Evolutionary conservation across 495 filamentous ascomycete species (phyloP).

Genomic region (Penicillium egyptiacum): DNA sequence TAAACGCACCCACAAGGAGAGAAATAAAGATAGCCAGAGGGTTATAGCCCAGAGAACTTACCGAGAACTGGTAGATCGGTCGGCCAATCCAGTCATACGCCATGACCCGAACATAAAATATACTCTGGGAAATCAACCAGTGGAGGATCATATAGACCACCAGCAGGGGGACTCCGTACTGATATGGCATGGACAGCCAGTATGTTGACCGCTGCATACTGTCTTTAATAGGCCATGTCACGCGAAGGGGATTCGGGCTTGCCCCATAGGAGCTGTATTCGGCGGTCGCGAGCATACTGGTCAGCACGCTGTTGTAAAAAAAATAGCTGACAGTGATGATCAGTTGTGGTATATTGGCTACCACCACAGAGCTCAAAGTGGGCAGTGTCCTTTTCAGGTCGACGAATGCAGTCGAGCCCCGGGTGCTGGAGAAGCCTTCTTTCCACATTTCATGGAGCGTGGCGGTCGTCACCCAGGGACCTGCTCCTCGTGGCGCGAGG

Average conservation of each 20-base stretch:
- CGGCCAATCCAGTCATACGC: constrained; percentile 7
- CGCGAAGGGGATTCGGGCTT: constrained; percentile 40
- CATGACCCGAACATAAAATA: constrained; percentile 34
- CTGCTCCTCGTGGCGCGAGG: no score
- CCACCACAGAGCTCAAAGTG: not conserved
- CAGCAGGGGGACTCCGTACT: constrained; percentile 37
- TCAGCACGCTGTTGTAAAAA: constrained; percentile 40
- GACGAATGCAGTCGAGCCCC: no score
- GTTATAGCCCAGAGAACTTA: constrained; percentile 29
- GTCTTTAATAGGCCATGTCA: constrained; percentile 40
- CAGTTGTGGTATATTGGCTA: constrained; percentile 47
- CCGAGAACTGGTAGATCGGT: not conserved
- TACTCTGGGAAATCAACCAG: constrained; percentile 44
- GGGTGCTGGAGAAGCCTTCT: no score
- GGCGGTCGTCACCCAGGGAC: no score
- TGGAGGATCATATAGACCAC: constrained; percentile 31
- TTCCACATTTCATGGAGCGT: no score
- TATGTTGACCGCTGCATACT: constrained; percentile 44
- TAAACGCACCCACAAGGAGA: constrained; percentile 25
- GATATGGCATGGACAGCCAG: constrained; percentile 42
- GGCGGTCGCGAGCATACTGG: constrained; percentile 39
- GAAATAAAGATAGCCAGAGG: constrained; percentile 29
- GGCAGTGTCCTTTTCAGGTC: not conserved
- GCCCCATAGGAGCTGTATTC: constrained; percentile 36
- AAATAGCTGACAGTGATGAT: constrained; percentile 47